Base-by-base conservation (phyloP, 1,284 basidiomycete species). In the Puccinia hordei region DNA sequence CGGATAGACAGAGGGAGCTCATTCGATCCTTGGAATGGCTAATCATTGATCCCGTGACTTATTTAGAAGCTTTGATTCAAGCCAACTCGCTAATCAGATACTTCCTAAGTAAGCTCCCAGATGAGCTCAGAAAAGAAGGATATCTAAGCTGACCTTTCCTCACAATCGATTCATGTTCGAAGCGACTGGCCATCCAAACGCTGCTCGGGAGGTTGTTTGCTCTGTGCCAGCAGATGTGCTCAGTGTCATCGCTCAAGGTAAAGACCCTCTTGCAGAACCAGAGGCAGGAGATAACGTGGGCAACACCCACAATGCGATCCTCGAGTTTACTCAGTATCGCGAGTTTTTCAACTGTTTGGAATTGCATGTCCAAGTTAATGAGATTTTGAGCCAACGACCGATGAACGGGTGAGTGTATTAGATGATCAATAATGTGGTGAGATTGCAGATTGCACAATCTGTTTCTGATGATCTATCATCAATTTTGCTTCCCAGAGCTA, bases 21-120 rank as follows among this genome's bases (percentile, higher is more conserved):
- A 89, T 98, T 72, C 89, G 94, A 12, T 92, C 93, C 0, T 91
- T 98, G 80, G 95, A 98, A 84, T 99, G 96, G 96, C 92, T 96
- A 65, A 92, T 90, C 0, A 92, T 94, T 85, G 87, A 89, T 82
- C 81, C 81, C 12, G 73, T n/a, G 30, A 68, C 68, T 35, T 90
- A 91, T 82, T 87, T 88, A n/a, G 90, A 90, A 22, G 94, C 94
- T 0, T 87, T 97, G 3, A 89, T 92, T 83, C 92, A 94, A 83
- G 90, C 92, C 1, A 94, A 95, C 82, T 90, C 92, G 55, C 91
- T 95, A 73, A 86, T 93, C 79, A 90, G 94, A 19, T 94, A 93
- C 85, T 93, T 96, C 88, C 89, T 97, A 24, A 90, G 94, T 94
- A 84, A 68, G 73, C 55, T 19, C 2, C 19, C 27, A 53, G 24